phyloP scores from a whole-genome alignment of 2,329 filamentous ascomycete genomes.

The Didymella exigua region DNA sequence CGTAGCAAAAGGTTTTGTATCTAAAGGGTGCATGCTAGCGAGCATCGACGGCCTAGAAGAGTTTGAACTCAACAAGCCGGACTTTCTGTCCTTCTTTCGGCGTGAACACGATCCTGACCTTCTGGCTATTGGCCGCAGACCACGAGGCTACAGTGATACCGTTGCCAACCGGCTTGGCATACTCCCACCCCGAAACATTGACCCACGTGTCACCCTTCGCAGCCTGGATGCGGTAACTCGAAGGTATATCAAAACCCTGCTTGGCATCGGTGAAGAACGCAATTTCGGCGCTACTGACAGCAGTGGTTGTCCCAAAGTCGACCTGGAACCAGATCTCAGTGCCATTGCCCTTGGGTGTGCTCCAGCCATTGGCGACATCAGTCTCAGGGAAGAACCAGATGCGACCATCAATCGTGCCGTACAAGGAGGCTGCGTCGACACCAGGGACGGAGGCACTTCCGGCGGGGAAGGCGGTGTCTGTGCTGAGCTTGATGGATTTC shows the following conservation, averaged over 20 bases:
- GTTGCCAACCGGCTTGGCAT: conserved; percentile 40
- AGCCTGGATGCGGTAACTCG: conserved; percentile 39
- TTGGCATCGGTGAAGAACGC: conserved; percentile 44
- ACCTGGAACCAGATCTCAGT: conserved; percentile 47
- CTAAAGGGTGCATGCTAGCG: not conserved
- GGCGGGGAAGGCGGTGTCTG: conserved; percentile 35
- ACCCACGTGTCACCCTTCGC: conserved; percentile 33
- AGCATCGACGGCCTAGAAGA: conserved; percentile 22
- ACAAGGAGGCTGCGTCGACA: conserved; percentile 31
- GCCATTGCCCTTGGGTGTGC: conserved; percentile 37
- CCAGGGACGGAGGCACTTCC: conserved; percentile 41
- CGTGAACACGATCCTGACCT: conserved; percentile 43
- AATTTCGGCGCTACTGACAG: conserved; percentile 43
- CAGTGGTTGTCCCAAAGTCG: conserved; percentile 42
- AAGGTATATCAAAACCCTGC: conserved; percentile 39
- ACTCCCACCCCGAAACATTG: conserved; percentile 32
- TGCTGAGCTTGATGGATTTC: conserved; percentile 47
- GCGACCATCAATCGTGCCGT: conserved; percentile 49
- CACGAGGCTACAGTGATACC: conserved; percentile 47
- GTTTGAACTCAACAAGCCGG: conserved; percentile 49
- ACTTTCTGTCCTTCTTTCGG: conserved; percentile 41
- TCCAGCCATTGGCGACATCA: conserved; percentile 49
- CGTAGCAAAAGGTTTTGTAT: no score
- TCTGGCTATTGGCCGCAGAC: conserved; percentile 28
- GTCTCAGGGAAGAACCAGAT: conserved; percentile 48